These are phyloP conservation scores for Sclerotiophoma versabilis DNA, from an alignment of 2,329 filamentous ascomycete species.

Conservation along the genomic window DNA sequence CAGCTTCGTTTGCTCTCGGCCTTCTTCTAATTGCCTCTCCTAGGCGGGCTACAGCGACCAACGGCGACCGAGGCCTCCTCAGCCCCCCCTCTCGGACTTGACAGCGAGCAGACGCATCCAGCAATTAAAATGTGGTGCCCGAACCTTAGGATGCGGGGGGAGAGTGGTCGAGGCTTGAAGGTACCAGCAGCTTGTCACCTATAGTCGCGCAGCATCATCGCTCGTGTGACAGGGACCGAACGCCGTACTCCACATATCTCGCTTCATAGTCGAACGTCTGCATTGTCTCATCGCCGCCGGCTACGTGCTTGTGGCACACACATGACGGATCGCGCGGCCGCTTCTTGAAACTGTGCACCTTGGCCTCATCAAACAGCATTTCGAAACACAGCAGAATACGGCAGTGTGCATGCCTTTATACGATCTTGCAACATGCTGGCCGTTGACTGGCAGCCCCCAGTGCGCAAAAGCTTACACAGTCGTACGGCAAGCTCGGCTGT, in stretches of 20 bases:
- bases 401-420: conserved; percentile 7
- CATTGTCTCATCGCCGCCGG: background rate
- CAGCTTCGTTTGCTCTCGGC: conserved; percentile 16
- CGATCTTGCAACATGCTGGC: background rate
- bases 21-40: background rate
- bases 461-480: conserved; percentile 7
- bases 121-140: conserved; percentile 16
- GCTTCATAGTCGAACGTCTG: background rate
- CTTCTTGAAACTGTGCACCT: conserved; percentile 1
- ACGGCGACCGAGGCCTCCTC: background rate
- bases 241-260: background rate
- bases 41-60: background rate
- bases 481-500: conserved; percentile 7
- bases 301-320: conserved; percentile 5
- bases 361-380: background rate
- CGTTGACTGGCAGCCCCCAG: background rate
- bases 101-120: conserved; percentile 24
- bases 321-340: conserved; percentile 3
- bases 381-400: conserved; percentile 5
- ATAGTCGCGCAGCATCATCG: conserved; percentile 5
- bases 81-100: conserved; percentile 8
- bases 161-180: conserved; percentile 16
- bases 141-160: conserved; percentile 14
- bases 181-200: conserved; percentile 4
- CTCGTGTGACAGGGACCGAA: conserved; percentile 6